Conservation (phyloP, 176 grass and related monocot genomes). For the Coix lacrymajobi region DNA sequence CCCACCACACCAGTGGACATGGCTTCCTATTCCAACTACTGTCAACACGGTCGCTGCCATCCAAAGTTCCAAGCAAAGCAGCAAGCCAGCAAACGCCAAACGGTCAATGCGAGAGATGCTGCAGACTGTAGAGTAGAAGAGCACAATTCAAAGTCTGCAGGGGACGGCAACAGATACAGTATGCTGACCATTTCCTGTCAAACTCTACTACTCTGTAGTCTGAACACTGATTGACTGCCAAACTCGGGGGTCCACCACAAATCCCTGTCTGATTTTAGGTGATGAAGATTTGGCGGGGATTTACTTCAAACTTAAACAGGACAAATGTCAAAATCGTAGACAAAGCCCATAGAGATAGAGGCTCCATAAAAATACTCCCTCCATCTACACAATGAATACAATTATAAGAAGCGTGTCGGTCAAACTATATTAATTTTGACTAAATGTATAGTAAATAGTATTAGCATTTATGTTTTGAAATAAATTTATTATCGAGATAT, state of each 20-base stretch:
- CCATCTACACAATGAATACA: too few species aligned
- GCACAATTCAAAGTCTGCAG: neutral
- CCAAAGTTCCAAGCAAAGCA: neutral
- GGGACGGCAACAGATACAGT: neutral
- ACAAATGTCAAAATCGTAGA: neutral
- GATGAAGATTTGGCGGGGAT: neutral
- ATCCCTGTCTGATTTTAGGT: neutral
- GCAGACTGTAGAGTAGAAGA: neutral
- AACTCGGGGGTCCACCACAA: neutral
- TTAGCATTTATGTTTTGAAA: too few species aligned
- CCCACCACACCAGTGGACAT: neutral
- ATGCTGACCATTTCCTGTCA: neutral
- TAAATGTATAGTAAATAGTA: too few species aligned
- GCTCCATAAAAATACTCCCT: too few species aligned
- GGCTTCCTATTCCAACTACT: neutral
- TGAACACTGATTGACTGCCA: neutral
- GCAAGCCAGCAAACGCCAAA: neutral
- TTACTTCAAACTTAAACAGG: neutral
- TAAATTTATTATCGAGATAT: too few species aligned
- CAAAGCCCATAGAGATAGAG: neutral
- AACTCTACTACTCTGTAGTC: neutral
- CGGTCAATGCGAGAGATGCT: neutral
- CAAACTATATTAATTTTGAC: too few species aligned
- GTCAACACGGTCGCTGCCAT: neutral
- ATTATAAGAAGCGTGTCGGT: too few species aligned